Evolutionary conservation across 108 stramenopile genomes (phyloP), one percentile per base, ranked within the genome.

Genomic region (Cyclotella sp.): DNA sequence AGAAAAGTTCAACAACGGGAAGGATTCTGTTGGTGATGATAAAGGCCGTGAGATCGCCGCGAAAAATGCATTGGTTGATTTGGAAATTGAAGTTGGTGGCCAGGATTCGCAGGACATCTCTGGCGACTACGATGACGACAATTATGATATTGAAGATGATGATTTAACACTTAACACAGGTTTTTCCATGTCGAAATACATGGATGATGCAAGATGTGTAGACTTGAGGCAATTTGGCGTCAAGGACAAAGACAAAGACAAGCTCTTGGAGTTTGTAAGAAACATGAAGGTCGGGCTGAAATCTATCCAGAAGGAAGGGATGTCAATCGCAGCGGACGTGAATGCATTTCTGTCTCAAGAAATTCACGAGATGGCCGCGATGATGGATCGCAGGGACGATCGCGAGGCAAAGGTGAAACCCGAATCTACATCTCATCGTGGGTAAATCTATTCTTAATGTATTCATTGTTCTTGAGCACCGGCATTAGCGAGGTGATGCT

Each of bases 271-370:
- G 51, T n/a, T 68, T 53, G 16, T 68, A 15, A 28, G 19, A 51
- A 28, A 52, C 22, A 39, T 68, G 18, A 43, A 52, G 51, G 19
- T 43, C 6, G 67, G 67, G 1, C 67, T 68, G 10, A 40, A 51
- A 53, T 53, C 51, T 3, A 68, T 68, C 49, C 39, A 68, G 28
- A 53, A 68, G 22, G 67, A 68, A 16, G 51, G 67, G 16, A 52
- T 68, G 67, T 29, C 16, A 11, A n/a, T 52, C 15, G 67, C 67
- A 16, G 18, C 67, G 9, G 67, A 68, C 22, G 39, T 68, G 0
- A 52, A 68, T 53, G 49, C 51, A 27, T 68, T 53, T 21, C 15
- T 40, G 28, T 11, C 29, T 34, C 49, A 34, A 29, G 67, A 68
- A 29, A 34, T 68, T 53, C n/a, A 64, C 43, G 63, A 64, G 19